Evolutionary conservation across 1,284 basidiomycete genomes (phyloP).

Genomic region (Boletellus deceptivus): DNA sequence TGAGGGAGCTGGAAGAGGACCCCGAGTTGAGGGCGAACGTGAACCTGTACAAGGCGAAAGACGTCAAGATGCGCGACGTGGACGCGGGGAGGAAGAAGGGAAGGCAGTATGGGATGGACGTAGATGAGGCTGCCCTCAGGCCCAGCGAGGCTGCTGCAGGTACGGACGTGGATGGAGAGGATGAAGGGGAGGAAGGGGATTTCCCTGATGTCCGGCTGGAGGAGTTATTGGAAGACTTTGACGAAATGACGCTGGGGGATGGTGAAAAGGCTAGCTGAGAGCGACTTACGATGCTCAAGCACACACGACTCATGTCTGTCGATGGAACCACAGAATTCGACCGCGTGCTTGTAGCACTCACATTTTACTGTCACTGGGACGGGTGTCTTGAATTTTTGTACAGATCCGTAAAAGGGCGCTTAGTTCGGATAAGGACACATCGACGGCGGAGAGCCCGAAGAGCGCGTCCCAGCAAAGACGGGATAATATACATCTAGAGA

Average conservation of each 20-base stretch:
- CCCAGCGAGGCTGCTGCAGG: constrained; percentile 19
- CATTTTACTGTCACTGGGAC: neutral
- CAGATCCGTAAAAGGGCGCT: too few species aligned
- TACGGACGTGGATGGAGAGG: constrained; percentile 37
- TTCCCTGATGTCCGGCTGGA: constrained; percentile 88
- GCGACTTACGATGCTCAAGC: too few species aligned
- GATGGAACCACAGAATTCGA: neutral
- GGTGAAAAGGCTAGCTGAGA: constrained; percentile 16
- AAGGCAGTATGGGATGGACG: constrained; percentile 69
- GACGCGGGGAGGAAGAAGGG: constrained; percentile 40
- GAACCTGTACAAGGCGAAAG: constrained; percentile 82
- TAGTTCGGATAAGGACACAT: neutral
- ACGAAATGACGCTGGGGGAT: constrained; percentile 71
- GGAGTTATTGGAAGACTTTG: constrained; percentile 91
- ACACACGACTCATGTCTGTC: neutral
- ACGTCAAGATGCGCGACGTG: constrained; percentile 44
- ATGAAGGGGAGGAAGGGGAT: constrained; percentile 79
- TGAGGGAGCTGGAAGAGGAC: constrained; percentile 96
- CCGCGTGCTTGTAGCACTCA: neutral
- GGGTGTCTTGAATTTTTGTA: neutral
- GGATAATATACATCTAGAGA: neutral
- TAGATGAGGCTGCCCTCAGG: constrained; percentile 51
- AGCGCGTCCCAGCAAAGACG: neutral
- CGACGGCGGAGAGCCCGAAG: neutral
- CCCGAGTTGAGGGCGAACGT: constrained; percentile 87